Evolutionary conservation across 805 yeast genomes (phyloP), one percentile per base, ranked within the genome.

Genomic region (Yarrowia hollandica): DNA sequence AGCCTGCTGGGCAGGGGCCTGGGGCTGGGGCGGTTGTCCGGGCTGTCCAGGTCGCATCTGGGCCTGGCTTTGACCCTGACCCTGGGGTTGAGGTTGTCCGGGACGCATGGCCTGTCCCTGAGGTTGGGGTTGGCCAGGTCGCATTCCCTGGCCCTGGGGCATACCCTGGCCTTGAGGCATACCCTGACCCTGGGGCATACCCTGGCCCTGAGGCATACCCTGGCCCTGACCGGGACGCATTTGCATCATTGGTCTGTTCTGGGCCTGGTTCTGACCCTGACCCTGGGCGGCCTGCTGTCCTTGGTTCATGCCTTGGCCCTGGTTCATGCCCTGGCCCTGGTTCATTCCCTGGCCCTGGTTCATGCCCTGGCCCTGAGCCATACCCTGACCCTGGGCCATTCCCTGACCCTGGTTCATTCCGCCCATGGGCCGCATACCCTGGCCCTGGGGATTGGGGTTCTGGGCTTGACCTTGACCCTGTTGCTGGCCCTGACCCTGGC

Each of bases 271-370:
- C 16, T 48, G 55, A 14, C 54, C 34, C 44, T 39, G 44, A 9
- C 30, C 44, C 30, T 19, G 35, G 34, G 11, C 28, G 46, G 7
- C 19, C 46, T n/a, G n/a, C 30, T 22, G 41, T 1, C 22, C 41
- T n/a, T 28, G 39, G 22, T 18, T n/a, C 41, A 19, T 18, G 15
- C 37, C 37, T 10, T 14, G 10, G 1, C 35, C 35, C 26, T 44
- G 52, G 19, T 22, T 38, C 25, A 41, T 61, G 5, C 55, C 52
- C 28, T 39, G 60, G 11, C 59, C 60, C 33, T 60, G 65, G 39
- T 46, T 52, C 25, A 54, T 65, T 14, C 62, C 46, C 41, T 64
- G 68, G 31, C 63, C 65, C 34, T 61, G 62, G 23, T 50, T 60
- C 28, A 22, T 60, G n/a, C n/a, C n/a, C 31, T 54, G 60, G 31